Percentiles rank a stretch among this genome's conserved stretches.
These are phyloP conservation scores for Pistacia atlantica DNA, from an alignment of 345 rosid genomes.

Conservation along the genomic window DNA sequence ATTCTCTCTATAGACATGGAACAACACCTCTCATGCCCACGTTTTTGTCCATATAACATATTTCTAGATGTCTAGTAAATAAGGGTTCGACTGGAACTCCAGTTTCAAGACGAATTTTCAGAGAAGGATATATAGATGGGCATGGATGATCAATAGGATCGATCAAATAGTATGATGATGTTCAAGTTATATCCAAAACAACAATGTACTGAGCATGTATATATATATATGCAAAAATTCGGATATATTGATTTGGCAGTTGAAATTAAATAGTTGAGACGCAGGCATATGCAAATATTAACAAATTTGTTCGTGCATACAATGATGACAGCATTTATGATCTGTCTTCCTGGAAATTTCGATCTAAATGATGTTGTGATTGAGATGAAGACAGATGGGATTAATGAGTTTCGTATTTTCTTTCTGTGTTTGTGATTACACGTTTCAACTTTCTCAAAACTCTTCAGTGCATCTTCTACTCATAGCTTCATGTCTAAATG, in stretches of 20 bases:
- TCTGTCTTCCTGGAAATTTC: slow-evolving; percentile 4
- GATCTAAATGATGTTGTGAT: neutral
- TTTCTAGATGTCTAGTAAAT: too few species aligned
- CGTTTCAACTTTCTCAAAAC: slow-evolving; percentile 13
- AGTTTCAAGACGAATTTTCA: too few species aligned
- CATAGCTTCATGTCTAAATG: slow-evolving; percentile 14
- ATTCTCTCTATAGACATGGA: slow-evolving; percentile 14
- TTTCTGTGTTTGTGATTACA: neutral
- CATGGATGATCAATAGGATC: too few species aligned
- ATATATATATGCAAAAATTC: too few species aligned
- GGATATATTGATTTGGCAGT: too few species aligned
- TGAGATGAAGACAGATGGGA: neutral
- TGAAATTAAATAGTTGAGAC: neutral
- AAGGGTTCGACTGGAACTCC: too few species aligned
- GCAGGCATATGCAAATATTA: neutral
- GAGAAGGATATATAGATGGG: too few species aligned
- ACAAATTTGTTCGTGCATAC: neutral
- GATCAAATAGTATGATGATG: neutral
- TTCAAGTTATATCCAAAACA: too few species aligned
- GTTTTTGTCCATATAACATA: neutral
- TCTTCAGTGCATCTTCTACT: slow-evolving; percentile 12
- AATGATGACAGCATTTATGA: slow-evolving; percentile 2
- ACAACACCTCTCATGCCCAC: slow-evolving; percentile 11
- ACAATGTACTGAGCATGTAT: too few species aligned
- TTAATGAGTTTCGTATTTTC: neutral